Conservation (phyloP, 768 basidiomycete genomes). For the Megacollybia marginata region DNA sequence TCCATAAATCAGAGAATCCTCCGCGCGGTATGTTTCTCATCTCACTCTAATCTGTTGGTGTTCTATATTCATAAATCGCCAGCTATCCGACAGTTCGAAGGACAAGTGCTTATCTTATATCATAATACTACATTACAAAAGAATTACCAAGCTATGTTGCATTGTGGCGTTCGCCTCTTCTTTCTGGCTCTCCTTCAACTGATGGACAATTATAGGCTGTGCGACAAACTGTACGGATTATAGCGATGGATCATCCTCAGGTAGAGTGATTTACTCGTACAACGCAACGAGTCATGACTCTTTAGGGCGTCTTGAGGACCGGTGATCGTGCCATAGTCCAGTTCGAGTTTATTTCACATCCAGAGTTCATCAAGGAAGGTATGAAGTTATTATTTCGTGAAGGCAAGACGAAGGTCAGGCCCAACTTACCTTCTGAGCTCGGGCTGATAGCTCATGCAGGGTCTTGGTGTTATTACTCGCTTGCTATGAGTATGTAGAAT, state of each 20-base stretch:
- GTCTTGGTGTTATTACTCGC: conserved; percentile 69
- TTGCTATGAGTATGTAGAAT: conserved; percentile 33
- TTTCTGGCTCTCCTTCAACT: conserved; percentile 2
- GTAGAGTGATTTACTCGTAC: no score
- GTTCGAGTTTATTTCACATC: conserved; percentile 90
- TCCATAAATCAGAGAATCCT: conserved; percentile 68
- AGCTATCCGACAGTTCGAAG: conserved; percentile 86
- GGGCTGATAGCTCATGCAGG: conserved; percentile 31
- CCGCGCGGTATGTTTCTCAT: conserved; percentile 53
- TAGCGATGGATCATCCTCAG: conserved; percentile 79
- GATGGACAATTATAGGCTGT: conserved; percentile 49
- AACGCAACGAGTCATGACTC: no score
- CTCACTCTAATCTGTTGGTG: neutral
- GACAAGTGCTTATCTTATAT: conserved; percentile 88
- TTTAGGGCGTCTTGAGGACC: conserved; percentile 78
- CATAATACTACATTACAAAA: conserved; percentile 91
- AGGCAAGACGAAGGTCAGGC: conserved; percentile 84
- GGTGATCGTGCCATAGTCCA: conserved; percentile 92
- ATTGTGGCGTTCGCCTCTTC: conserved; percentile 63
- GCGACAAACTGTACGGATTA: conserved; percentile 85
- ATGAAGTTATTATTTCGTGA: conserved; percentile 93
- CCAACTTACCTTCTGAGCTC: neutral
- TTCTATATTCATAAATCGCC: conserved; percentile 2
- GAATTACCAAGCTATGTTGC: conserved; percentile 95
- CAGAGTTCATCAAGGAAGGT: conserved; percentile 89